Percentiles rank a stretch among this genome's conserved stretches.
Evolutionary conservation across 495 filamentous ascomycete genomes (phyloP).

Genomic region (Aspergillus homomorphus): DNA sequence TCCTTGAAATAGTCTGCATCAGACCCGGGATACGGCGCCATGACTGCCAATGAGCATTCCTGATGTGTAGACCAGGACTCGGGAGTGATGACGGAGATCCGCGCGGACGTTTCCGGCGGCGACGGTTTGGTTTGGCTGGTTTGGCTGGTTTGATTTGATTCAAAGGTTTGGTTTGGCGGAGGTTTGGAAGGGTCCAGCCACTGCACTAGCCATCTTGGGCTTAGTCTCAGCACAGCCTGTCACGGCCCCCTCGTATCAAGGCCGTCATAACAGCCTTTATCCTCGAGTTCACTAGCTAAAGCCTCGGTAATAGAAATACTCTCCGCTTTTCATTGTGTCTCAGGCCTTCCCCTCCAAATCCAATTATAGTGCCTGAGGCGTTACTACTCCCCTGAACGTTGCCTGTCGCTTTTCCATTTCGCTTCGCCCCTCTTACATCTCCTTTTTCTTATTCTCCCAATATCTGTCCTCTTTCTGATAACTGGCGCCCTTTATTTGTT

Average conservation of each 20-base stretch:
- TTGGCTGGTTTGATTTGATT: no score
- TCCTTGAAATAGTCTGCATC: conserved; percentile 79
- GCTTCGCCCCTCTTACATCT: conserved; percentile 8
- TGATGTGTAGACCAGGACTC: conserved; percentile 19
- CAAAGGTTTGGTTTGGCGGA: conserved; percentile 4
- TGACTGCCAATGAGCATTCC: conserved; percentile 30
- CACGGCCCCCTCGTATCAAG: conserved; percentile 16
- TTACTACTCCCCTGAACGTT: conserved; percentile 28
- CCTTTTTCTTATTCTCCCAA: conserved; percentile 6
- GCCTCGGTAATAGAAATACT: conserved; percentile 11
- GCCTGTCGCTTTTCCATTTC: conserved; percentile 15
- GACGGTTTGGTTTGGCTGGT: conserved; percentile 4
- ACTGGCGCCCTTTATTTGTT: neutral
- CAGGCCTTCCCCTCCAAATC: conserved; percentile 14
- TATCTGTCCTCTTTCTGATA: conserved; percentile 1
- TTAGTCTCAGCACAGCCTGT: conserved; percentile 15
- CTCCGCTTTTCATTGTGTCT: neutral
- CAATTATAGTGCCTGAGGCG: conserved; percentile 16
- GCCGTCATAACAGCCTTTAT: conserved; percentile 18
- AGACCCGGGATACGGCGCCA: conserved; percentile 69
- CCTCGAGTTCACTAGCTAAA: neutral
- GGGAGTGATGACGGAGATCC: conserved; percentile 4
- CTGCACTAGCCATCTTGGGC: conserved; percentile 15
- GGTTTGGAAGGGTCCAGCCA: conserved; percentile 21
- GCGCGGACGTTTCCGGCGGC: conserved; percentile 16